Evolutionary conservation across 2,329 filamentous ascomycete species (phyloP), one percentile per base, ranked within the genome.

Genomic region (Epichloe typhina): DNA sequence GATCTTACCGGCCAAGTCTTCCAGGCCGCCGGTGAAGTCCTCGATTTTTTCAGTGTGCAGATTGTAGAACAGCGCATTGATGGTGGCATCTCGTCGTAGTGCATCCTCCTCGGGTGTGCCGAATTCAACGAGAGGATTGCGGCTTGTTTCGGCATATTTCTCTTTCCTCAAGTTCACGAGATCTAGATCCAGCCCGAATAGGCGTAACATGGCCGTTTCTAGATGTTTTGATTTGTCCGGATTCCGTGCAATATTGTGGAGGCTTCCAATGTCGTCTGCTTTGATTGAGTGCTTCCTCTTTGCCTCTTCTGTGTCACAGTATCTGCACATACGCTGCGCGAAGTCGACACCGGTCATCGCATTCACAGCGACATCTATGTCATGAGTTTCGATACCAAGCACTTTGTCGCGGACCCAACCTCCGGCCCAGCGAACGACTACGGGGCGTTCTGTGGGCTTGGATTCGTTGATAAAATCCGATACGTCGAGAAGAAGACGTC

Each of bases 21-120:
- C 63, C 37, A 94, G 70, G 0, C 93, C 91, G 7, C 77, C 77
- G 0, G 88, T 94, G 54, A 94, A 85, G 64, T 98, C 93, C 65
- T 97, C 91, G 37, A 97, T 77, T 52, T 76, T 60, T 36, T 80
- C 77, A 1, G 84, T 88, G 61, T 90, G 82, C 39, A 98, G 71
- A 59, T 97, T 97, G 72, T 93, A 97, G 69, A 97, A 97, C 55
- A 98, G 79, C 23, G 93, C 88, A 64, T 98, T 98, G 54, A 97
- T 82, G 0, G 89, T 96, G 21, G 91, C 90, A 71, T 98, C 91
- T 46, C 91, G 82, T 21, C 91, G 82, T 57, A 89, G 64, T 2
- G 91, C 91, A 67, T 98, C 91, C 66, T 98, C 89, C 63, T 86
- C 77, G 0, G 91, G 84, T 0, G 88, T 95, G 5, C 91, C 93